Evolutionary conservation across 768 basidiomycete species (phyloP).

Genomic region (Nevesoporus exiguus): DNA sequence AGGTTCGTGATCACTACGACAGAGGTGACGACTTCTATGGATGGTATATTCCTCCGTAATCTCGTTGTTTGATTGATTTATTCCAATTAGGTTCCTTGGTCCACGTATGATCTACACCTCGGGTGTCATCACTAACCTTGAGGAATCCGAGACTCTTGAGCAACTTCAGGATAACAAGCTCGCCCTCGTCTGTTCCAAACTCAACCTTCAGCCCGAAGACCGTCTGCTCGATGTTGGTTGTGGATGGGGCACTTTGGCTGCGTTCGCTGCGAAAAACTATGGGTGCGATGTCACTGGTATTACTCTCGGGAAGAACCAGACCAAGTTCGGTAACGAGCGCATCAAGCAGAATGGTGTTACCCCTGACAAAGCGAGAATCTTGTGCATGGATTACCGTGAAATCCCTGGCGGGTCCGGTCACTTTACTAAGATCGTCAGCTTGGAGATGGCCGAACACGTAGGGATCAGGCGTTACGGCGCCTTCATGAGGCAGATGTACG

Average conservation of each 20-base stretch:
- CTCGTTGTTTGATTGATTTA: not conserved
- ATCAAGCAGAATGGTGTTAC: slow-evolving; percentile 75
- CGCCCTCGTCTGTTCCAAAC: slow-evolving; percentile 90
- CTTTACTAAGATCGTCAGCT: slow-evolving; percentile 90
- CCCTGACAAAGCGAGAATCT: slow-evolving; percentile 75
- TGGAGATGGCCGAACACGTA: slow-evolving; percentile 99
- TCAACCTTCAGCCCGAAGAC: slow-evolving; percentile 84
- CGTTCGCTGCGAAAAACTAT: slow-evolving; percentile 97
- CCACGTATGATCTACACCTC: slow-evolving; percentile 98
- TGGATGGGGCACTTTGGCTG: slow-evolving; percentile 95
- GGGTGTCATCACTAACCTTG: slow-evolving; percentile 74
- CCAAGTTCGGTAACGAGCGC: slow-evolving; percentile 87
- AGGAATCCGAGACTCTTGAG: slow-evolving; percentile 78
- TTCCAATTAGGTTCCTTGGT: slow-evolving; percentile 72
- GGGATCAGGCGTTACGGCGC: slow-evolving; percentile 88
- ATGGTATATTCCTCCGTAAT: slow-evolving; percentile 45
- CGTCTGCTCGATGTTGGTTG: slow-evolving; percentile 82
- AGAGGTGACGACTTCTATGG: slow-evolving; percentile 95
- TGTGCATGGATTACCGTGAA: slow-evolving; percentile 92
- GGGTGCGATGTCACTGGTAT: slow-evolving; percentile 95
- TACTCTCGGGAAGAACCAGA: slow-evolving; percentile 88
- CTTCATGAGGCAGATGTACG: slow-evolving; percentile 90
- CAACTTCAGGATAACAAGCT: slow-evolving; percentile 98
- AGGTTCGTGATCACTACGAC: slow-evolving; percentile 95
- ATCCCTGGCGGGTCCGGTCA: slow-evolving; percentile 72